Evolutionary conservation across 345 rosid genomes (phyloP), one percentile per base, ranked within the genome.

Genomic region (Populus deltoides): DNA sequence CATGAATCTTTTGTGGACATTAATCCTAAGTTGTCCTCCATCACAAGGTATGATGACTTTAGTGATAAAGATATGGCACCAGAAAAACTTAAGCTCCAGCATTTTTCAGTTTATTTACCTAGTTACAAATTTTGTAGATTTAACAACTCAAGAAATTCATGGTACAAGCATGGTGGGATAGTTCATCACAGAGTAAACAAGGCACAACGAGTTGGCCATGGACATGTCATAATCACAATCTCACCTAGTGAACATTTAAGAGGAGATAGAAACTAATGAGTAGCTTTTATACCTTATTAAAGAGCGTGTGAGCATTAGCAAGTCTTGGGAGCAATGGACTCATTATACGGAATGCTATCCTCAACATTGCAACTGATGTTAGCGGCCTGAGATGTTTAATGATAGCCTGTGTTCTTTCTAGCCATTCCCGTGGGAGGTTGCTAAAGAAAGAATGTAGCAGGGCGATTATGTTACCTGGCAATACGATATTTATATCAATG

Each of bases 341-440:
- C 97, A 94, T 92, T 31, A 97, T 93, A 69, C 98, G 98, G 81
- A 94, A 97, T 43, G 84, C 93, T 81, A 92, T 93, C 88, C 99
- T 89, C 83, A 94, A 82, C 98, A 97, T 91, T 68, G 97, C 97
- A 59, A 94, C 93, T 47, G 99, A 92, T 72, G 94, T 91, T 72
- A 97, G 86, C 7, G 98, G 98, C 86, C 91, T 86, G 68, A 97
- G 94, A 85, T 97, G 89, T 83, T 86, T 87, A 75, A 92, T 85
- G 84, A 97, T 90, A 73, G 70, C 83, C 75, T 92, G 97, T 0
- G 97, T 89, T 78, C 97, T 92, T 76, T 97, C 99, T 75, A 97
- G 90, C 99, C 98, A 97, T 89, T 97, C 99, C 76, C 92, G 98
- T 43, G 98, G 99, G 77, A 97, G 97, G 81, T 92, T 94, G 79